Evolutionary conservation across 345 rosid species (phyloP), one percentile per base, ranked within the genome.

Genomic region (Salix dunnii): DNA sequence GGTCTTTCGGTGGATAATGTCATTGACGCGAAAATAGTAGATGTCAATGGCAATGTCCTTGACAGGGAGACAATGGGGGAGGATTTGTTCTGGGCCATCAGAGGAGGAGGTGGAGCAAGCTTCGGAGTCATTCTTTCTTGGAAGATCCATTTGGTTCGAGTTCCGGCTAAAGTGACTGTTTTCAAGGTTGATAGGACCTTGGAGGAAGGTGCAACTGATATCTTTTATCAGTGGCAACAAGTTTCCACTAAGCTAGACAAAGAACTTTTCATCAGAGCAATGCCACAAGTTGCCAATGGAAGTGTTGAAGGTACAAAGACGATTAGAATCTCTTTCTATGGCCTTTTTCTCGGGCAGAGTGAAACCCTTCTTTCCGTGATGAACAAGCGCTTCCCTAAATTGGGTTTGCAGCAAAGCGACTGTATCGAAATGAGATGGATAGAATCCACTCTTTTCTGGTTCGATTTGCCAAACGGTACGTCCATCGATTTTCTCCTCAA

Each of bases 381-480:
- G 72, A 49, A 51, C 6, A 7, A 21, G 31, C 51, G 66, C 23
- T 75, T 75, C 51, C 78, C 73, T 13, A 35, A 75, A 55, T 16
- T 75, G 36, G 65, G 65, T 20, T 53, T 75, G 33, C 23, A 20
- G 35, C 35, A 13, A n/a, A 10, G 23, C 11, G 71, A 75, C 28
- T 67, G 78, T n/a, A 13, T 9, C 5, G 78, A 75, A 67, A 33
- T 67, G 65, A 75, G 78, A 23, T 75, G 78, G 78, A 30, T 75
- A 8, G 51, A 75, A 49, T 67, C 78, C 12, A 58, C 64, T 17
- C 9, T 75, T 18, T 75, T 67, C 16, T 75, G 78, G 78, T 49
- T 18, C 2, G 25, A 66, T 27, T 31, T 67, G 13, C 78, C 78
- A 23, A 51, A 8, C 0, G 71, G 77, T 7, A 67, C 78, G 25